phyloP scores from a whole-genome alignment of 2,329 filamentous ascomycete genomes.

The Pseudopithomyces maydicus region DNA sequence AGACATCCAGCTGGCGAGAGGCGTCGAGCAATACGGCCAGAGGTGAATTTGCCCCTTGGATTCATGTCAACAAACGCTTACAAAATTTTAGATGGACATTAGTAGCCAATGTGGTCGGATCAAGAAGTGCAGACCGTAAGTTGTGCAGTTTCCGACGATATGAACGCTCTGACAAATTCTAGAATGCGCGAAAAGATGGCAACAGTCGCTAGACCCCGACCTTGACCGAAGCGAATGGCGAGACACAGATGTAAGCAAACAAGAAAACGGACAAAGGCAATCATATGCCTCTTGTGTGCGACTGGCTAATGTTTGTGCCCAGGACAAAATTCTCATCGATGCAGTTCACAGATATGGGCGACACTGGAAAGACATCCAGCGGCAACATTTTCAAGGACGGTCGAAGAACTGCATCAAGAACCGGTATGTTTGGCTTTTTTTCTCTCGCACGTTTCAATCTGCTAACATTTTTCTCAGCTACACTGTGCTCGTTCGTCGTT shows the following conservation, averaged over 20 bases:
- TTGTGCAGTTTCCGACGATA: conserved; percentile 5
- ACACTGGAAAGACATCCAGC: conserved; percentile 47
- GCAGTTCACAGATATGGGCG: conserved; percentile 40
- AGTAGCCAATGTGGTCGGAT: conserved; percentile 47
- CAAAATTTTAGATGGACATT: conserved; percentile 45
- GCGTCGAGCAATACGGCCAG: conserved; percentile 44
- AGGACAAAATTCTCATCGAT: conserved; percentile 39
- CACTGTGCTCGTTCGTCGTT: conserved; percentile 37
- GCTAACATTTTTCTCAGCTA: conserved; percentile 21
- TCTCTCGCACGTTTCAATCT: background rate
- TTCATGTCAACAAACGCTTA: background rate
- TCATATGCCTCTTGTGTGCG: conserved; percentile 1
- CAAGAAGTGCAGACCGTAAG: conserved; percentile 48
- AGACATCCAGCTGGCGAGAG: conserved; percentile 38
- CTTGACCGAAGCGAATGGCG: conserved; percentile 48
- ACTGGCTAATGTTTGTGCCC: background rate
- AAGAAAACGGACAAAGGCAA: background rate
- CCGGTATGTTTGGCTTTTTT: conserved; percentile 25
- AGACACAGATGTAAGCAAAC: conserved; percentile 37
- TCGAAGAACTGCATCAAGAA: conserved; percentile 49
- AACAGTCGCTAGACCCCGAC: conserved; percentile 50
- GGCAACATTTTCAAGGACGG: conserved; percentile 39
- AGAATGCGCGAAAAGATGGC: conserved; percentile 57
- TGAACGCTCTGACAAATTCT: conserved; percentile 7
- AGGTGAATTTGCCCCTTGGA: conserved; percentile 25